These are phyloP conservation scores for Coniochaeta hoffmannii DNA, from an alignment of 2,329 filamentous ascomycete species.

Conservation along the genomic window DNA sequence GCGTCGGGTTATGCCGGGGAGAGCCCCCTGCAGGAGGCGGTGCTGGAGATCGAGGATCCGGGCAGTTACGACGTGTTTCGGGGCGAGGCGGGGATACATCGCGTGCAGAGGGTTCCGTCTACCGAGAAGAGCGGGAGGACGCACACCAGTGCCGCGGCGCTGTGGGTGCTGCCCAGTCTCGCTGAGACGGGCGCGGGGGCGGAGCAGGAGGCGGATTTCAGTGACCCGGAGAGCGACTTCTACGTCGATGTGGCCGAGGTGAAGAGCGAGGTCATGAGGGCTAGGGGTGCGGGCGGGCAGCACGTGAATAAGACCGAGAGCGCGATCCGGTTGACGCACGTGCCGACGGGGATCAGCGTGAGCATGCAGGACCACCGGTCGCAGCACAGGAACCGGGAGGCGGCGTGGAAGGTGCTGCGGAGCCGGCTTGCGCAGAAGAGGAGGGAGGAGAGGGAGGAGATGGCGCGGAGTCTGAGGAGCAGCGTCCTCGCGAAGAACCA, in stretches of 20 bases:
- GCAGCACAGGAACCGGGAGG: conserved; percentile 81
- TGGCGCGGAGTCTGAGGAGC: conserved; percentile 65
- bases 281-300: conserved; percentile 86
- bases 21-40: conserved; percentile 71
- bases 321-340: conserved; percentile 84
- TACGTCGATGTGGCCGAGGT: conserved; percentile 84
- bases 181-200: conserved; percentile 47
- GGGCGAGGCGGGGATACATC: conserved; percentile 87
- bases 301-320: conserved; percentile 99
- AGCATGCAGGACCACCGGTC: conserved; percentile 90
- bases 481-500: conserved; percentile 72
- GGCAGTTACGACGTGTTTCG: conserved; percentile 78
- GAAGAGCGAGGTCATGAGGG: conserved; percentile 79
- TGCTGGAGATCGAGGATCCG: conserved; percentile 70
- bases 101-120: conserved; percentile 85
- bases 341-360: conserved; percentile 79
- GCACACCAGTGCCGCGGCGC: conserved; percentile 86
- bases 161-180: conserved; percentile 86
- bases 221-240: conserved; percentile 86
- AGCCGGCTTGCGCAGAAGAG: conserved; percentile 73
- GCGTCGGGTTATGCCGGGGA: conserved; percentile 50
- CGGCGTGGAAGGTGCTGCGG: conserved; percentile 79
- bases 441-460: conserved; percentile 76
- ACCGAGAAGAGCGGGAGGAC: conserved; percentile 88
- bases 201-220: conserved; percentile 49